Evolutionary conservation across 2,329 filamentous ascomycete species (phyloP).

Genomic region (Sporothrix brunneoviolacea): DNA sequence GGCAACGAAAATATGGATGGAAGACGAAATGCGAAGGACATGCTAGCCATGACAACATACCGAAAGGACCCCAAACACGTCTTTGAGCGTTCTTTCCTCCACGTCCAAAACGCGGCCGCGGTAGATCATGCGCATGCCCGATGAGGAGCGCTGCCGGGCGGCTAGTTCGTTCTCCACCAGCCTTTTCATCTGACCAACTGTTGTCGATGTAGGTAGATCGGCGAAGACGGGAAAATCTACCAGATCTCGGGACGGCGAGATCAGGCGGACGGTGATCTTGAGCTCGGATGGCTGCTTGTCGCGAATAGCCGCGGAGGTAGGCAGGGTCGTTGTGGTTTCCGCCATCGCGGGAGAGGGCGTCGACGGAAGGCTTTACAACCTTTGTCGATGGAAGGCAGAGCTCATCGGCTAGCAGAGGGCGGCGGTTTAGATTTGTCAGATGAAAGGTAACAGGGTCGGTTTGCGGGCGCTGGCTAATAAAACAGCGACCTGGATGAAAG

Average conservation of each 20-base stretch:
- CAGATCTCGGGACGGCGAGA: conserved; percentile 14
- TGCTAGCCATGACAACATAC: conserved; percentile 4
- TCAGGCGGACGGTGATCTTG: conserved; percentile 12
- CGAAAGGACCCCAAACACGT: conserved; percentile 14
- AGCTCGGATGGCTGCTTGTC: neutral
- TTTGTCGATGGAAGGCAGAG: neutral
- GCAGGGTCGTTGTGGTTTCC: neutral
- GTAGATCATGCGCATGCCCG: conserved; percentile 18
- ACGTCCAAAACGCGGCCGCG: conserved; percentile 15
- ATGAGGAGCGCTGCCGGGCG: neutral
- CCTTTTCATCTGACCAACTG: conserved; percentile 11
- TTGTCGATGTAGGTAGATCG: conserved; percentile 7
- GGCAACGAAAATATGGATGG: neutral
- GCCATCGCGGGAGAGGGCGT: neutral
- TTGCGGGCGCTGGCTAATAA: no score
- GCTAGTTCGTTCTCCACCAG: conserved; percentile 11
- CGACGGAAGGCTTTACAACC: neutral
- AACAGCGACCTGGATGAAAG: no score
- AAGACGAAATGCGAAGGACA: neutral
- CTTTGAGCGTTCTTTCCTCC: conserved; percentile 9
- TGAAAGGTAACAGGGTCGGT: no score
- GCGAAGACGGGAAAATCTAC: conserved; percentile 10
- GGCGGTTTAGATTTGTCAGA: no score
- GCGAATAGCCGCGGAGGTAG: neutral
- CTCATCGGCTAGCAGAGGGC: neutral